A percentile compares a stretch with the other conserved stretches of the same genome.
These are phyloP conservation scores for Penicillium canariense DNA, from an alignment of 495 filamentous ascomycete species.

Conservation along the genomic window DNA sequence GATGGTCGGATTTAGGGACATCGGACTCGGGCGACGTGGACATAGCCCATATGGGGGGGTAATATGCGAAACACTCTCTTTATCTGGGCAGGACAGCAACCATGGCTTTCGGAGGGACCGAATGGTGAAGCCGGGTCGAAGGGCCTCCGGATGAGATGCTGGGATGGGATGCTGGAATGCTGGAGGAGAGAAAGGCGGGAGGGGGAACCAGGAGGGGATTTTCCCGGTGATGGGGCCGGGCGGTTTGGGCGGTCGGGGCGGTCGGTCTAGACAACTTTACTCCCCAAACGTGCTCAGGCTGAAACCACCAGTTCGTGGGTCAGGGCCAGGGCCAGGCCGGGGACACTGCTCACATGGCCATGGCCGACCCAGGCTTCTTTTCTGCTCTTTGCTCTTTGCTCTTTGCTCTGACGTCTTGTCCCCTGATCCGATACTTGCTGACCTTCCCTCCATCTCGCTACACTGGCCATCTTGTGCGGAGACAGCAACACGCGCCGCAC, in stretches of 20 bases:
- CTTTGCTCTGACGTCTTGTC: no score
- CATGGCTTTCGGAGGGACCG: slow-evolving; percentile 25
- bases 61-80: slow-evolving; percentile 8
- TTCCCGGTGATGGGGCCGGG: slow-evolving; percentile 23
- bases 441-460: slow-evolving; percentile 1
- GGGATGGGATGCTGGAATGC: background rate
- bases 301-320: slow-evolving; percentile 27
- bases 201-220: slow-evolving; percentile 26
- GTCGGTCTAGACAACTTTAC: slow-evolving; percentile 31
- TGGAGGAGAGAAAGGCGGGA: background rate
- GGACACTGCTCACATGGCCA: background rate
- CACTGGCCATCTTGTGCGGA: slow-evolving; percentile 1
- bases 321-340: slow-evolving; percentile 1
- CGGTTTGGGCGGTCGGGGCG: background rate
- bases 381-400: slow-evolving; percentile 8
- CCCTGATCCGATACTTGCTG: no score
- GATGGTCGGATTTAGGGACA: slow-evolving; percentile 30
- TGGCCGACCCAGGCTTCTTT: background rate
- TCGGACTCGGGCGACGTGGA: slow-evolving; percentile 39
- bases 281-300: slow-evolving; percentile 3
- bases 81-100: slow-evolving; percentile 26
- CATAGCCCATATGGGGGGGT: slow-evolving; percentile 33
- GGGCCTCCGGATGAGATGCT: background rate
- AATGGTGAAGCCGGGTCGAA: slow-evolving; percentile 13
- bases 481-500: slow-evolving; percentile 10